Percentiles rank a stretch among this genome's conserved stretches.
Evolutionary conservation across 169 alveolate genomes (phyloP).

Genomic region (Eimeria sp.): DNA sequence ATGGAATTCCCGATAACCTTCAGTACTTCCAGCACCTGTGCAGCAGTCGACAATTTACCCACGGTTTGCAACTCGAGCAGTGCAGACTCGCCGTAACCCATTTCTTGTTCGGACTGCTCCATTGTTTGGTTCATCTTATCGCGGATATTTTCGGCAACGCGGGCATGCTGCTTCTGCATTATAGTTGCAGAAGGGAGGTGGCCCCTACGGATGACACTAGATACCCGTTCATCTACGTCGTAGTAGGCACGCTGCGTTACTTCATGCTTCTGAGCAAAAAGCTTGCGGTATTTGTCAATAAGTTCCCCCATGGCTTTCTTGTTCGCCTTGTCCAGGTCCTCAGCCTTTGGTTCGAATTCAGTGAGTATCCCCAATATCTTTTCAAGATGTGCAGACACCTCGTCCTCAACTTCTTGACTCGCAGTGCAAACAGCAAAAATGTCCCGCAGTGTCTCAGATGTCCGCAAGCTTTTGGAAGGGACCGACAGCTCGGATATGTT

Average conservation of each 20-base stretch:
- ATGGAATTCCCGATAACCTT: background rate
- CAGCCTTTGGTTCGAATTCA: conserved; percentile 7
- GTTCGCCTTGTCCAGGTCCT: background rate
- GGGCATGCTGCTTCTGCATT: background rate
- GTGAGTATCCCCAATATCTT: background rate
- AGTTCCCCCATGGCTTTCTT: background rate
- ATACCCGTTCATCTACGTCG: background rate
- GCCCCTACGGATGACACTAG: background rate
- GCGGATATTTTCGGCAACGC: background rate
- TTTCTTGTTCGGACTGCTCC: background rate
- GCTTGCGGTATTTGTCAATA: background rate
- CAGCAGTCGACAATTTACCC: conserved; percentile 7
- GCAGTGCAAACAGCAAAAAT: background rate
- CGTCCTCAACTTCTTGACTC: background rate
- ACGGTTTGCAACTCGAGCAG: background rate
- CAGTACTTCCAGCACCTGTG: conserved; percentile 2
- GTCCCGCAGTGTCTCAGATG: background rate
- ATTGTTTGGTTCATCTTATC: background rate
- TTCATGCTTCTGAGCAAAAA: conserved; percentile 1
- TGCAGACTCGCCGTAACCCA: conserved; percentile 1
- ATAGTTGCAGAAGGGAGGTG: background rate
- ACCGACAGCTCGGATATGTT: background rate
- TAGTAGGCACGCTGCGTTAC: background rate
- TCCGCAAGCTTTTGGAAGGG: background rate
- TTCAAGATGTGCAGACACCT: conserved; percentile 2